A percentile compares a stretch with the other conserved stretches of the same genome.
phyloP scores from a whole-genome alignment of 371 early-diverging fungal genomes.

The Capniomyces stellatus region DNA sequence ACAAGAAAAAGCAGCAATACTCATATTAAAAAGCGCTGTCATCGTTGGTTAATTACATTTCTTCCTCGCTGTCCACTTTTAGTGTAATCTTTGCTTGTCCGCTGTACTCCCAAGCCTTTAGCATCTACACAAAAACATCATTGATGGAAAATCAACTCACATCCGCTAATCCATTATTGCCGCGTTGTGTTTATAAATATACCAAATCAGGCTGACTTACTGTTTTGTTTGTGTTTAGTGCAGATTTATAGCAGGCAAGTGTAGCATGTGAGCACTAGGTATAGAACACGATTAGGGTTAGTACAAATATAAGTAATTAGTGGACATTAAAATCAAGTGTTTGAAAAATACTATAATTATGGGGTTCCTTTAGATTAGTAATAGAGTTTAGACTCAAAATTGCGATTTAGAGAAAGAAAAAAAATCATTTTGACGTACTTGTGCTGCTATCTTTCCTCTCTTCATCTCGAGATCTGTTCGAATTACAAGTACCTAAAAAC shows the following conservation, averaged over 20 bases:
- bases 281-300: slow-evolving; percentile 7
- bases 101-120: slow-evolving; percentile 50
- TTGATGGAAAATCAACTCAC: background rate
- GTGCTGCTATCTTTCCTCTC: slow-evolving; percentile 92
- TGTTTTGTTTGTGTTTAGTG: slow-evolving; percentile 30
- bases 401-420: background rate
- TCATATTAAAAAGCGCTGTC: background rate
- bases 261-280: slow-evolving; percentile 76
- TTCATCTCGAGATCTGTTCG: slow-evolving; percentile 86
- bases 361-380: background rate
- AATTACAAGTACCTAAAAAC: slow-evolving; percentile 43
- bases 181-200: background rate
- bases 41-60: slow-evolving; percentile 32
- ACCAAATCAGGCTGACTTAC: slow-evolving; percentile 14
- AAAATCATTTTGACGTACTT: slow-evolving; percentile 16
- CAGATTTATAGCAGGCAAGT: slow-evolving; percentile 63
- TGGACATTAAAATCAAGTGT: background rate
- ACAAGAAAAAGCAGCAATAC: background rate
- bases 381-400: background rate
- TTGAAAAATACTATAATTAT: background rate
- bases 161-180: background rate
- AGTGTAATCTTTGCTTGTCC: slow-evolving; percentile 82
- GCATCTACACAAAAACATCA: slow-evolving; percentile 12
- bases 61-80: slow-evolving; percentile 57
- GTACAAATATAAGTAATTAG: background rate